A percentile compares a stretch with the other conserved stretches of the same genome.
phyloP scores from a whole-genome alignment of 139 green algal species.

The Tetradesmus lagerheimii region DNA sequence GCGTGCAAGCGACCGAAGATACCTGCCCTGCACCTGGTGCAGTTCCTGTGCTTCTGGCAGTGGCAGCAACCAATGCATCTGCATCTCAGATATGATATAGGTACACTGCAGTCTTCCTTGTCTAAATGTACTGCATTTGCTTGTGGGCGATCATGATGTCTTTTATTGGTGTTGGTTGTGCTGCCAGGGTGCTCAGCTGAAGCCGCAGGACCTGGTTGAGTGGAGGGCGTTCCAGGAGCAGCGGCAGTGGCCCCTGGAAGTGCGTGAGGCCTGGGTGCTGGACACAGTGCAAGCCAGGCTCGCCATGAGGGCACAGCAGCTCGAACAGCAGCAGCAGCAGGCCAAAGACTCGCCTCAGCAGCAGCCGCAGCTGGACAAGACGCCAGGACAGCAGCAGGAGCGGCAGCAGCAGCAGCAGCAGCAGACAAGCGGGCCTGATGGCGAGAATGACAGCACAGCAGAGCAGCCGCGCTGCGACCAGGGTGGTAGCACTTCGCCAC shows the following conservation, averaged over 20 bases:
- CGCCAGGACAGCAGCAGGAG: not conserved
- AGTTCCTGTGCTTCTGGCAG: no score
- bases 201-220: constrained; percentile 19
- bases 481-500: not conserved
- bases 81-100: no score
- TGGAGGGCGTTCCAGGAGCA: constrained; percentile 37
- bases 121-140: not conserved
- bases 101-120: no score
- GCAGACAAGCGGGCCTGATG: not conserved
- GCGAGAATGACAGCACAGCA: no score
- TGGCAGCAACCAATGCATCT: no score
- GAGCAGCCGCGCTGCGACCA: not conserved
- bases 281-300: not conserved
- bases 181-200: not conserved
- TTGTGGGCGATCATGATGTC: not conserved
- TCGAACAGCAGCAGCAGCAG: constrained; percentile 6
- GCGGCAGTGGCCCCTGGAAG: not conserved
- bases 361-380: not conserved
- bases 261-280: not conserved
- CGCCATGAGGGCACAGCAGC: not conserved
- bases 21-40: no score
- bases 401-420: not conserved
- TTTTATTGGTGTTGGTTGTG: not conserved
- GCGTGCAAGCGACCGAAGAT: no score
- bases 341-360: not conserved